These are phyloP conservation scores for Tubosaeta sp. DNA, from an alignment of 768 basidiomycete species.

Conservation along the genomic window DNA sequence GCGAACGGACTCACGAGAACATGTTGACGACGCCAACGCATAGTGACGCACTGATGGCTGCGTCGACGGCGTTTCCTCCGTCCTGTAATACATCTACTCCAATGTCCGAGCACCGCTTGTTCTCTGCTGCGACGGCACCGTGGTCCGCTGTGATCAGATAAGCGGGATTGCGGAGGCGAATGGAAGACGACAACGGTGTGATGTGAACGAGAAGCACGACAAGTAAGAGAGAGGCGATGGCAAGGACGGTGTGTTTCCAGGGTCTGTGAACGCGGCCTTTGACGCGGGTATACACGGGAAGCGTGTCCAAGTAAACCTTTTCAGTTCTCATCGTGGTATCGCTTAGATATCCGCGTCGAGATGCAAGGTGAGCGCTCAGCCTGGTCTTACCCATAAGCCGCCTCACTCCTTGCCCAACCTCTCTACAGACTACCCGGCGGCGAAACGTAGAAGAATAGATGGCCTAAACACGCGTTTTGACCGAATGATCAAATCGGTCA, in stretches of 20 bases:
- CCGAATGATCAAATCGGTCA: conserved; percentile 61
- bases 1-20: conserved; percentile 63
- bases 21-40: conserved; percentile 85
- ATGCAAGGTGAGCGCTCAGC: conserved; percentile 7
- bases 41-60: conserved; percentile 73
- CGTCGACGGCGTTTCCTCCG: conserved; percentile 90
- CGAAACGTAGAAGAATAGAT: conserved; percentile 47
- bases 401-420: neutral
- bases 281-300: conserved; percentile 19
- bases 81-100: conserved; percentile 72
- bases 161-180: conserved; percentile 42
- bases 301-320: neutral
- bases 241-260: conserved; percentile 13
- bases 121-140: conserved; percentile 90
- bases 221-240: conserved; percentile 10
- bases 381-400: neutral
- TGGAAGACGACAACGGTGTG: neutral
- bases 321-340: conserved; percentile 7
- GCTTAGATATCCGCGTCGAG: conserved; percentile 18
- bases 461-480: conserved; percentile 61
- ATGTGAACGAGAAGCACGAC: conserved; percentile 6
- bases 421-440: conserved; percentile 8
- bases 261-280: neutral
- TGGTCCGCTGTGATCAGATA: conserved; percentile 59
- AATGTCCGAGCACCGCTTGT: conserved; percentile 78